Evolutionary conservation across 768 basidiomycete genomes (phyloP), one percentile per base, ranked within the genome.

Genomic region (Kwoniella bestiolae): DNA sequence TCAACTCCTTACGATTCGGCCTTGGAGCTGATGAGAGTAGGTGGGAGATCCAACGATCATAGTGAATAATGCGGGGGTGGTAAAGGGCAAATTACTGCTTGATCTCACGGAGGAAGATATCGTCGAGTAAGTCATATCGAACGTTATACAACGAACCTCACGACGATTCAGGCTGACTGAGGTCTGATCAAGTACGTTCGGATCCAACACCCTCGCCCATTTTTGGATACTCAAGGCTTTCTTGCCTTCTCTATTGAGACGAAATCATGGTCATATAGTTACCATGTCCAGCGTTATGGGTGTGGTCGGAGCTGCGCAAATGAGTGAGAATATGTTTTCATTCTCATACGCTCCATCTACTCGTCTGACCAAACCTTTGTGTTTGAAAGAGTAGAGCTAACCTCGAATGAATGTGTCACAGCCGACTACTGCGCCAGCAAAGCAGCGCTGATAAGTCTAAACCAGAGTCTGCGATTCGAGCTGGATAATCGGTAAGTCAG

Each of bases 221-320:
- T 98, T 91, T 80, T 96, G 91, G 90, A 90, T 87, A 3, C 80
- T 96, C 66, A 94, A 95, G 74, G 90, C 91, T 0, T 98, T 99
- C 85, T 84, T 99, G 26, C 96, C 96, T 6, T 85, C 85, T 29
- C 89, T 99, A 87, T 84, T 98, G 57, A 86, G 86, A 75, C 83
- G 83, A 38, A 90, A 90, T 55, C 81, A 82, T 2, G 96, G 96
- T 0, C 96, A 99, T 76, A 87, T 99, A 65, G 91, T 96, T 65
- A 91, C 90, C 18, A 76, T 95, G 55, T 84, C 91, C 26, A 93
- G 92, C 25, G 85, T 90, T 12, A 81, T 90, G 80, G 88, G 91
- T 16, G 80, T 90, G 66, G 83, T 87, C 26, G 91, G 91, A 18
- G 84, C 85, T 66, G 90, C 88, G 41, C 90, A 87, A 80, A 87